Conservation (phyloP, 139 green algal species). For the Choricystis sp. region DNA sequence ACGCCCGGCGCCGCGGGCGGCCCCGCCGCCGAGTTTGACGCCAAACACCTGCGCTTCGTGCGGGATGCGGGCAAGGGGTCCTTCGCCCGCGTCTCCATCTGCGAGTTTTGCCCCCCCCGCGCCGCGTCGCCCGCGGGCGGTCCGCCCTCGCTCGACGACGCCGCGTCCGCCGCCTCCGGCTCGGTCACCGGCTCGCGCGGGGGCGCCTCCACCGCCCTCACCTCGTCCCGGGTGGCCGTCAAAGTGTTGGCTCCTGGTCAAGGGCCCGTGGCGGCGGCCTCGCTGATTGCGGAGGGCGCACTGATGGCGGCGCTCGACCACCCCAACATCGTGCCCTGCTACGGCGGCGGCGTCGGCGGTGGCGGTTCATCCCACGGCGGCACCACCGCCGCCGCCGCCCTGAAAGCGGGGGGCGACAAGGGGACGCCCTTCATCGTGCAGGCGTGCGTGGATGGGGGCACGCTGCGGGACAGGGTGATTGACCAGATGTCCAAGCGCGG, state of each 20-base stretch:
- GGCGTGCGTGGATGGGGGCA: neutral
- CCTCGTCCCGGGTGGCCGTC: neutral
- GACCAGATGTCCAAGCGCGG: neutral
- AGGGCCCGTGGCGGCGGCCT: too few relatives aligned
- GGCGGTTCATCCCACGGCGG: too few relatives aligned
- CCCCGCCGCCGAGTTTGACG: too few relatives aligned
- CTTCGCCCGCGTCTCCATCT: neutral
- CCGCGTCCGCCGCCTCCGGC: too few relatives aligned
- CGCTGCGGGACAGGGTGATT: neutral
- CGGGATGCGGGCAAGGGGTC: neutral
- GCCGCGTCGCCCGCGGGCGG: neutral
- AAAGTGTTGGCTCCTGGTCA: neutral
- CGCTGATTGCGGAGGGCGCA: neutral
- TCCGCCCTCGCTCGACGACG: neutral
- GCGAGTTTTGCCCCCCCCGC: neutral
- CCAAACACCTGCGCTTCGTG: neutral
- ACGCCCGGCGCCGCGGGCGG: too few relatives aligned
- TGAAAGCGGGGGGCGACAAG: neutral
- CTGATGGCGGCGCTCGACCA: neutral
- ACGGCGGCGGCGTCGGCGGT: neutral
- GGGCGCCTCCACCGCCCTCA: neutral
- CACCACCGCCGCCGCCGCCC: too few relatives aligned
- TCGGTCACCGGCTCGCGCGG: neutral
- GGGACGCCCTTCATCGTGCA: neutral
- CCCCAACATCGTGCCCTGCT: neutral